Evolutionary conservation across 2,329 filamentous ascomycete species (phyloP), one percentile per base, ranked within the genome.

Genomic region (Cladosporium austrohemisphaericum): DNA sequence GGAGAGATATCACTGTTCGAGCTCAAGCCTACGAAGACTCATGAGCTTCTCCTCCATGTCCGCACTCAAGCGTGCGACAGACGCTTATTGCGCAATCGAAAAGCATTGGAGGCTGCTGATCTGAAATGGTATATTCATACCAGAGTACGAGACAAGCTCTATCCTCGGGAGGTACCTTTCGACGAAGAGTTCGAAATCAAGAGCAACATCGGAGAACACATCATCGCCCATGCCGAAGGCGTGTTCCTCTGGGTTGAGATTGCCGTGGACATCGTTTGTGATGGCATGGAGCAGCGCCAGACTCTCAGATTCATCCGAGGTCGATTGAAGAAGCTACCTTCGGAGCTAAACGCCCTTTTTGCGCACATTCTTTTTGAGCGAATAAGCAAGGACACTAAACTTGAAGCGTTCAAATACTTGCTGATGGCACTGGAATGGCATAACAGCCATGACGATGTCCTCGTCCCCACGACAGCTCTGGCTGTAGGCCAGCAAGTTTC

Each of bases 241-340:
- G 40, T 43, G 1, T 43, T 43, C 26, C 13, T 43, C 2, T 43
- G 40, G 40, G 40, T 43, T 6, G 11, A 14, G 28, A 26, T 43
- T 5, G 8, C 11, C 3, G 5, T 20, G 14, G 23, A 22, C 5
- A 32, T 32, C 4, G 16, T 29, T 2, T 10, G 20, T 4, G 40
- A 32, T 10, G 28, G 40, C 11, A 20, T 43, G n/a, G 23, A 16
- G 2, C 8, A 43, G 11, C 5, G 10, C 10, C 28, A 43, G 5
- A 5, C 22, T 16, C 3, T 23, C 2, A 2, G 1, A 9, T 1
- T 3, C 1, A 16, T 43, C 6, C 26, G 18, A 8, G 19, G n/a
- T 13, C 16, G 40, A 2, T 13, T 43, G 5, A 16, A 4, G 14
- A 3, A n/a, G 6, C 5, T 43, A 10, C 40, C 40, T 1, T 18